Evolutionary conservation across 257 asterid genomes (phyloP).

Genomic region (Mentha longifolia): DNA sequence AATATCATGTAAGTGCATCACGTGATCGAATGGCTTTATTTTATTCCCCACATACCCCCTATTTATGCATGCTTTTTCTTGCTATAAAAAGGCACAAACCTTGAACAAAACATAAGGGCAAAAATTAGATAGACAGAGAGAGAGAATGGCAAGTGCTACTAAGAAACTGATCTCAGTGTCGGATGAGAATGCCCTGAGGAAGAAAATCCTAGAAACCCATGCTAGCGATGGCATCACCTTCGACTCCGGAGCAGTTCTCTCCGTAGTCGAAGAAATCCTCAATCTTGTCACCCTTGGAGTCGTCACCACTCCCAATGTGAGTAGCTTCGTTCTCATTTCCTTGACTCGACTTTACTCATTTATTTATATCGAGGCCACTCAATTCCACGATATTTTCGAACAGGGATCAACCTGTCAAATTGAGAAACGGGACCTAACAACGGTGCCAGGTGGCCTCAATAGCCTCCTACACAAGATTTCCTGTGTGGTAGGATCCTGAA

Average conservation of each 20-base stretch:
- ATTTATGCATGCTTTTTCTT: neutral
- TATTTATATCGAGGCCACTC: neutral
- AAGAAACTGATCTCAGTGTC: neutral
- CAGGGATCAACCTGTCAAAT: neutral
- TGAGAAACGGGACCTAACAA: neutral
- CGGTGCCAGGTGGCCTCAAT: neutral
- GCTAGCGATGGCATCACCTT: neutral
- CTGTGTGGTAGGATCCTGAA: neutral
- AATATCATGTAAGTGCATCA: neutral
- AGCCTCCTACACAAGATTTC: neutral
- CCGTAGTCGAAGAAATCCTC: neutral
- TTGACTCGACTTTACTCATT: neutral
- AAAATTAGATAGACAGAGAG: neutral
- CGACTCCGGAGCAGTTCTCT: neutral
- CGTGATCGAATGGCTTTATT: neutral
- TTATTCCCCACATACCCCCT: neutral
- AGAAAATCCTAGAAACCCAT: conserved; percentile 8
- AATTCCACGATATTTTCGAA: too few relatives aligned
- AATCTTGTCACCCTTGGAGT: neutral
- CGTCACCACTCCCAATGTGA: neutral
- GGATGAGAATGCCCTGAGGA: conserved; percentile 10
- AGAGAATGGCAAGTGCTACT: neutral
- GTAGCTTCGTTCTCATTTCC: neutral
- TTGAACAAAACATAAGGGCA: neutral
- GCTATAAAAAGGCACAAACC: neutral